Evolutionary conservation across 306 rosid species (phyloP).

Genomic region (Pterocarpus santalinus): DNA sequence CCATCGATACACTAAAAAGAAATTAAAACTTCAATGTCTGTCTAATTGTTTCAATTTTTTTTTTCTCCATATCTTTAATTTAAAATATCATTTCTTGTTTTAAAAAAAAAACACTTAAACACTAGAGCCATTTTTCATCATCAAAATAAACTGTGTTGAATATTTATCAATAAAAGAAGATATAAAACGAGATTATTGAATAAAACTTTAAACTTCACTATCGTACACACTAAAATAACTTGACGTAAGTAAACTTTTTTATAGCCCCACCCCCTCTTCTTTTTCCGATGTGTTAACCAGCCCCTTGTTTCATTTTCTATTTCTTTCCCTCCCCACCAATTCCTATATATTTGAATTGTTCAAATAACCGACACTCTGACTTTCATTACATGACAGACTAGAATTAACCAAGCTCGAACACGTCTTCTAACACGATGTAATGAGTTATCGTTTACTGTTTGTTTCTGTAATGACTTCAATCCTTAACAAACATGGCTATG

Average conservation of each 20-base stretch:
- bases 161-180: not conserved
- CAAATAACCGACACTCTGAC: conserved; percentile 2
- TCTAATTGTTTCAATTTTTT: too few relatives aligned
- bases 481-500: not conserved
- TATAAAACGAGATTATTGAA: not conserved
- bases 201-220: not conserved
- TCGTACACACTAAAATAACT: not conserved
- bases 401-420: not conserved
- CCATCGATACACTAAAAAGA: too few relatives aligned
- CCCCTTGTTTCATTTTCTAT: not conserved
- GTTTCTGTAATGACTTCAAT: conserved; percentile 5
- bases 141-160: not conserved
- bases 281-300: not conserved
- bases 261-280: too few relatives aligned
- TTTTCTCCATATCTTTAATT: too few relatives aligned
- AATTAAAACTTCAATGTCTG: too few relatives aligned
- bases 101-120: too few relatives aligned
- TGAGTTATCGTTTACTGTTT: not conserved
- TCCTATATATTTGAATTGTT: not conserved
- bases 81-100: not conserved
- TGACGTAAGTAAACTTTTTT: not conserved
- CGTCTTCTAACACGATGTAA: not conserved
- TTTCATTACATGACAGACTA: not conserved
- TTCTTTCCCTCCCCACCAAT: not conserved
- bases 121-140: not conserved